These are phyloP conservation scores for Halenospora varia DNA, from an alignment of 495 filamentous ascomycete species.

Conservation along the genomic window DNA sequence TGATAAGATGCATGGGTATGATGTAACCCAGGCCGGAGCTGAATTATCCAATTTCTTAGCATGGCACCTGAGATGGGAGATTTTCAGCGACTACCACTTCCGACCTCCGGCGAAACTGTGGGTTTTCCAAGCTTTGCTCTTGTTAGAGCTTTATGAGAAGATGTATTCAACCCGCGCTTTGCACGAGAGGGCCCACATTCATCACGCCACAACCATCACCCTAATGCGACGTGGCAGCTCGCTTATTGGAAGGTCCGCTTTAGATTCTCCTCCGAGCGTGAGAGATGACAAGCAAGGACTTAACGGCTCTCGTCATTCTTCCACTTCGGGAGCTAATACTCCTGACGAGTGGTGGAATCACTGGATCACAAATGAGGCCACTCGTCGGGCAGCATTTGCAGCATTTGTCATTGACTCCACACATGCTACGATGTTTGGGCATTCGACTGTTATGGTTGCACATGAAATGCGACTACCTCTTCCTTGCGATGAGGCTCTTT, in stretches of 20 bases:
- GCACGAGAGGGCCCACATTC: conserved; percentile 94
- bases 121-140: conserved; percentile 88
- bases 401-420: conserved; percentile 95
- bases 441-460: conserved; percentile 94
- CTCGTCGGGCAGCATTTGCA: conserved; percentile 84
- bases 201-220: conserved; percentile 93
- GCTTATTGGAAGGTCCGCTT: conserved; percentile 80
- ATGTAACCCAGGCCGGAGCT: conserved; percentile 66
- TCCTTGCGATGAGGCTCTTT: conserved; percentile 90
- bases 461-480: conserved; percentile 91
- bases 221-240: conserved; percentile 92
- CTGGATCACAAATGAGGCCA: conserved; percentile 95
- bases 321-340: conserved; percentile 56
- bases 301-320: conserved; percentile 56
- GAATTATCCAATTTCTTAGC: conserved; percentile 82
- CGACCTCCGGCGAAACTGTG: conserved; percentile 95
- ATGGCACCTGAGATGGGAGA: conserved; percentile 80
- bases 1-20: conserved; percentile 72
- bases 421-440: conserved; percentile 97
- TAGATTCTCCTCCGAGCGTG: conserved; percentile 82
- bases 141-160: conserved; percentile 95
- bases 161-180: conserved; percentile 88
- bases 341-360: conserved; percentile 93
- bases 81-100: conserved; percentile 84
- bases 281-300: conserved; percentile 58